These are phyloP conservation scores for Trichoderma semiorbis DNA, from an alignment of 2,329 filamentous ascomycete genomes.

Conservation along the genomic window DNA sequence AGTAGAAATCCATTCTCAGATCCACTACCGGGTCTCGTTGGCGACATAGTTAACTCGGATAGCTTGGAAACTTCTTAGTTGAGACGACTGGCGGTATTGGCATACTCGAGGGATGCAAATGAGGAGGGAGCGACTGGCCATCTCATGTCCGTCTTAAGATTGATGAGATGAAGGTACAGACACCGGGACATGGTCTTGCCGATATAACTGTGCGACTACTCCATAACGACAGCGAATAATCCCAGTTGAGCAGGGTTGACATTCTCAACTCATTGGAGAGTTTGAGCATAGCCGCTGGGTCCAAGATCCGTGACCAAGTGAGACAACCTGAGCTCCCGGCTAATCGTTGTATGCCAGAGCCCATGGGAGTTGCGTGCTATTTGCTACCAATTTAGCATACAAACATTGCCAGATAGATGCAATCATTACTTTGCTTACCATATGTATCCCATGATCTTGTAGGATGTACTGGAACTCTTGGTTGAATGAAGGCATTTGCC, in stretches of 20 bases:
- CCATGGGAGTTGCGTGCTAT: slow-evolving; percentile 62
- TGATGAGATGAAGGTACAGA: not conserved
- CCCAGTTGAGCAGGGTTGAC: slow-evolving; percentile 50
- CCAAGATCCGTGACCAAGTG: slow-evolving; percentile 26
- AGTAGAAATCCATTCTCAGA: not conserved
- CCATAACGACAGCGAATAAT: slow-evolving; percentile 59
- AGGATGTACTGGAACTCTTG: not conserved
- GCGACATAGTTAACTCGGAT: not conserved
- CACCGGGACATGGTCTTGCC: not conserved
- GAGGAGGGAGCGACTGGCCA: slow-evolving; percentile 38
- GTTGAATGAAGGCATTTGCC: not conserved
- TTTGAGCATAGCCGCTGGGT: slow-evolving; percentile 26
- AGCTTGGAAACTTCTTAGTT: not conserved
- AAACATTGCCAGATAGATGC: slow-evolving; percentile 53
- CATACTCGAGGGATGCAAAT: slow-evolving; percentile 46
- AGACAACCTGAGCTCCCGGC: slow-evolving; percentile 57
- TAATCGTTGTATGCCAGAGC: slow-evolving; percentile 54
- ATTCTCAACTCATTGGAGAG: slow-evolving; percentile 53
- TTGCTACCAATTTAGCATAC: slow-evolving; percentile 67
- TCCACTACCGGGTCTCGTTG: not conserved
- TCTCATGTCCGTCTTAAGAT: not conserved
- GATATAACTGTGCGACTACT: slow-evolving; percentile 31
- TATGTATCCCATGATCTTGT: not conserved
- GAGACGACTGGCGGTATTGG: slow-evolving; percentile 30
- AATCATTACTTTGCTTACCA: slow-evolving; percentile 30